Conservation (phyloP, 129 eudicot species). For the Helianthus tuberosus region DNA sequence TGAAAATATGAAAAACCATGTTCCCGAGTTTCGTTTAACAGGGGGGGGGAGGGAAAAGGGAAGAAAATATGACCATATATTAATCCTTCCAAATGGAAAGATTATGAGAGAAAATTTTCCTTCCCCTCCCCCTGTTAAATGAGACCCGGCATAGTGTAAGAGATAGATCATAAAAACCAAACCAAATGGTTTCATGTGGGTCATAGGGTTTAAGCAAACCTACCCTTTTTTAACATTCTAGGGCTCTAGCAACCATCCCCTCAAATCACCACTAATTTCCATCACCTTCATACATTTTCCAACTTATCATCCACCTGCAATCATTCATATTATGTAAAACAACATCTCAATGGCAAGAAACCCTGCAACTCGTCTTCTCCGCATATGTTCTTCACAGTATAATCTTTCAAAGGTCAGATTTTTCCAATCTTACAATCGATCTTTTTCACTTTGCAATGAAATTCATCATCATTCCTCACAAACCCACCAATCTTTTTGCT, state of each 20-base stretch:
- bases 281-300: background rate
- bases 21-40: too few species aligned
- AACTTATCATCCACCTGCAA: conserved; percentile 8
- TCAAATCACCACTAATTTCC: background rate
- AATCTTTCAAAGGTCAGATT: conserved; percentile 27
- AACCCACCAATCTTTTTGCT: conserved; percentile 13
- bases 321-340: conserved; percentile 17
- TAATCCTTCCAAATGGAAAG: too few species aligned
- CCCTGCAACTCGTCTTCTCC: conserved; percentile 49
- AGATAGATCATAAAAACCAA: too few species aligned
- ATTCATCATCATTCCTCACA: conserved; percentile 11
- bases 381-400: conserved; percentile 45
- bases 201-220: too few species aligned
- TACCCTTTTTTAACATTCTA: background rate
- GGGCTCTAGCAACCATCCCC: conserved; percentile 2
- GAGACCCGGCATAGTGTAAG: too few species aligned
- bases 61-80: too few species aligned
- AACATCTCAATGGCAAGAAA: conserved; percentile 55
- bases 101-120: too few species aligned
- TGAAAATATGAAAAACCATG: too few species aligned
- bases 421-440: conserved; percentile 26
- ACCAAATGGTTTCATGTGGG: too few species aligned
- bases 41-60: too few species aligned
- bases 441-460: conserved; percentile 14
- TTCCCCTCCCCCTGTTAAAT: too few species aligned